Percentiles rank a stretch among this genome's conserved stretches.
Evolutionary conservation across 768 basidiomycete species (phyloP).

Genomic region (Lactarius indigo): DNA sequence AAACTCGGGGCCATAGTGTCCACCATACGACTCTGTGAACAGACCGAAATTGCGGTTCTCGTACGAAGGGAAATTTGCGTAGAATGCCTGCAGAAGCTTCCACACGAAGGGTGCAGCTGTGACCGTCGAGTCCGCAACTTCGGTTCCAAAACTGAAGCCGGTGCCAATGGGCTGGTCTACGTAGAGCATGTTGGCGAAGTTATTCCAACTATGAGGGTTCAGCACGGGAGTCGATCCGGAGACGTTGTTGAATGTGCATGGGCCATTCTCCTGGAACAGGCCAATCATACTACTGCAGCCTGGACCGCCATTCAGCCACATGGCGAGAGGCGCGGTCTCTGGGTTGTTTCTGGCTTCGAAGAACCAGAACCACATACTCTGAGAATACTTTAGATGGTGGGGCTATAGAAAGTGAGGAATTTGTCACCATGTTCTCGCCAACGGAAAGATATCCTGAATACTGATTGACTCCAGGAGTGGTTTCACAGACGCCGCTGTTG

Average conservation of each 20-base stretch:
- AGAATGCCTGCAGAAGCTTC: too few relatives aligned
- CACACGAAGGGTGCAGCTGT: too few relatives aligned
- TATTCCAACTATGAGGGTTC: constrained; percentile 14
- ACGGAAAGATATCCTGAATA: background rate
- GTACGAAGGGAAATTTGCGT: too few relatives aligned
- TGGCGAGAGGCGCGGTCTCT: background rate
- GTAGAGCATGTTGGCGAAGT: too few relatives aligned
- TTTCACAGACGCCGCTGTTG: background rate
- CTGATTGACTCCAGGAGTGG: background rate
- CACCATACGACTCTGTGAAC: too few relatives aligned
- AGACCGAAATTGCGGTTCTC: too few relatives aligned
- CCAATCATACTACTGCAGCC: background rate
- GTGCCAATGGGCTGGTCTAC: too few relatives aligned
- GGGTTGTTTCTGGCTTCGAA: constrained; percentile 1
- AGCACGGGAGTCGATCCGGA: constrained; percentile 1
- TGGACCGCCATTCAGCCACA: constrained; percentile 6
- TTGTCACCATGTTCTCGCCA: background rate
- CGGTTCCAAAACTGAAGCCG: too few relatives aligned
- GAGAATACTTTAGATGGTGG: background rate
- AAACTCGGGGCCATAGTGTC: constrained; percentile 30
- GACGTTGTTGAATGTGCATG: constrained; percentile 12
- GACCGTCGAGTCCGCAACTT: too few relatives aligned
- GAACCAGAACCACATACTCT: constrained; percentile 9
- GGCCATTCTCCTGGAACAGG: constrained; percentile 17
- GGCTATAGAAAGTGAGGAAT: background rate